phyloP scores from a whole-genome alignment of 257 asterid genomes.

The Echites panduratus region DNA sequence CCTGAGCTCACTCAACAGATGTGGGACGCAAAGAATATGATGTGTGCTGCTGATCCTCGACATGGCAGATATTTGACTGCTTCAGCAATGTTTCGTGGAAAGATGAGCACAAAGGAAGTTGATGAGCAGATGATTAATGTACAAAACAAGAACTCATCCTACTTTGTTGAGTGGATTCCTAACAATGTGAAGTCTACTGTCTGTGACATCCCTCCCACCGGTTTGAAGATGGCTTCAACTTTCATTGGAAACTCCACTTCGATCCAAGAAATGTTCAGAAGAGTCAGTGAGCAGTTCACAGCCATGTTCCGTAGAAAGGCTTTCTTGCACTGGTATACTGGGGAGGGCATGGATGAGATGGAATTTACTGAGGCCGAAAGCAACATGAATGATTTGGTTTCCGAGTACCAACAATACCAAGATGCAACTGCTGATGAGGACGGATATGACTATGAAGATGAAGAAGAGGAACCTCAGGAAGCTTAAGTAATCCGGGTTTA shows the following conservation, averaged over 20 bases:
- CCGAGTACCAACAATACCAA: constrained; percentile 77
- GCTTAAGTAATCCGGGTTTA: constrained; percentile 20
- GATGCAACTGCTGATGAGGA: constrained; percentile 81
- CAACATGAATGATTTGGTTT: constrained; percentile 75
- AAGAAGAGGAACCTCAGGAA: constrained; percentile 44
- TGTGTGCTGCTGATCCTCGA: constrained; percentile 77
- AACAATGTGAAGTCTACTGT: constrained; percentile 68
- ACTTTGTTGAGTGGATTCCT: constrained; percentile 67
- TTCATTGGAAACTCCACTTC: constrained; percentile 66
- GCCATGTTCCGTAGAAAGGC: constrained; percentile 70
- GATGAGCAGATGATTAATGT: constrained; percentile 67
- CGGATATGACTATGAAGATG: constrained; percentile 56
- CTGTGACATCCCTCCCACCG: constrained; percentile 65
- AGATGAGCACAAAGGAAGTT: constrained; percentile 66
- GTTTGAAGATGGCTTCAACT: constrained; percentile 62
- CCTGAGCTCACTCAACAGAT: constrained; percentile 77
- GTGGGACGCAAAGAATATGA: constrained; percentile 87
- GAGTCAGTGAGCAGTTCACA: constrained; percentile 64
- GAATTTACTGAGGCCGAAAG: constrained; percentile 67
- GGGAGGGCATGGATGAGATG: constrained; percentile 71
- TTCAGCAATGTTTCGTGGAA: constrained; percentile 61
- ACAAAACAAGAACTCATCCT: constrained; percentile 61
- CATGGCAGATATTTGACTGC: constrained; percentile 61
- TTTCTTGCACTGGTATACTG: constrained; percentile 69
- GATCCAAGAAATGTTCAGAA: constrained; percentile 58